Evolutionary conservation across 108 stramenopile species (phyloP), one percentile per base, ranked within the genome.

Genomic region (Pseudonitzschia pungens): DNA sequence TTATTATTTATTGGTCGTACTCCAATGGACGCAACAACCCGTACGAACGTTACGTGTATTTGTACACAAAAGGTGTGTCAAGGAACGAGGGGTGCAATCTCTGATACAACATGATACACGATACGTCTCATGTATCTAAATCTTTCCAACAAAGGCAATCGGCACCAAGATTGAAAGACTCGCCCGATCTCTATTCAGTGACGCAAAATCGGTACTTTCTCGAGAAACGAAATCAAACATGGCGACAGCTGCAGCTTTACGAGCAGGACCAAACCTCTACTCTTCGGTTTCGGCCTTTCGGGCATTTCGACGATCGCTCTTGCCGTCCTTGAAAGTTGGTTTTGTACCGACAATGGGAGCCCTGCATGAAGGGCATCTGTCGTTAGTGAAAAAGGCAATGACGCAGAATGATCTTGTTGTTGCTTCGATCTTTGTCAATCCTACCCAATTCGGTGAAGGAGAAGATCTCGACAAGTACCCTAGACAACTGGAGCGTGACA

Each of bases 331-430:
- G 14, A 84, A 77, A 27, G 86, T 96, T 52, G 95, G 95, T 16
- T 96, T 98, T 65, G 99, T 99, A 14, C 99, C 99, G 1, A 99
- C 99, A 8, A 99, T 99, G 99, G 99, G 99, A 56, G 98, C 98
- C 2, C 79, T 99, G n/a, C 99, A 99, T 76, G 96, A 90, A 70
- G 99, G 95, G 4, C 95, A 96, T 69, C 67, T 95, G 14, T 85
- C 89, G 20, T 75, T 97, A 16, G 81, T 93, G 12, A 67, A 84
- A 66, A 75, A 83, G 73, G 95, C 97, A 41, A 73, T 90, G 72
- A 40, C 59, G 9, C 68, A 95, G 32, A 96, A 96, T 68, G 96
- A 96, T 73, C 44, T 94, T 12, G 91, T 93, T 1, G 76, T 98
- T 21, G 92, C 92, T 10, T 94, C 93, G 20, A 92, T 99, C 33